Base-by-base conservation (phyloP, 306 rosid genomes). In the Rubus idaeus region DNA sequence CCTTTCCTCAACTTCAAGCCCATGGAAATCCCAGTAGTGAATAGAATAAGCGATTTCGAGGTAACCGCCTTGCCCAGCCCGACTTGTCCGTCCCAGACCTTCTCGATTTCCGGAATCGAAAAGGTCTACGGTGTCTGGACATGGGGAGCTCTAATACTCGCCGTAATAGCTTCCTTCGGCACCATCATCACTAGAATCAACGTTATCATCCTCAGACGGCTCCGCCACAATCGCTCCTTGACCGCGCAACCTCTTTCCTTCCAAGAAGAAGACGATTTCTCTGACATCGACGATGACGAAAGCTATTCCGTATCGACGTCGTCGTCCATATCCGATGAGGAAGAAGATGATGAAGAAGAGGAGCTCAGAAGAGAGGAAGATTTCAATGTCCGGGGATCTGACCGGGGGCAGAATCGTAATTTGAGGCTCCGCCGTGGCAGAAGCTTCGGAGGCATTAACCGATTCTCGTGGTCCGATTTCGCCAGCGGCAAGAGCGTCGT, bases 381-480 rank as follows among this genome's bases (percentile, higher is more conserved):
- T 82, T 90, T 89, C 49, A 35, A 70, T 37, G 73, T 84, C 6
- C 71, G 56, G 53, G 91, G 92, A 6, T 70, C 89, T n/a, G 85
- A 75, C 75, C 77, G 72, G 4, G 68, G 71, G 40, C 75, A 50
- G 18, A 79, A 45, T 17, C 76, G 51, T 37, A 73, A 68, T 41
- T 46, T 65, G 4, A 61, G 55, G 26, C 79, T 78, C 18, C 74
- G 76, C 53, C 83, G 88, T 0, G 78, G 86, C 6, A 68, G 82
- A 39, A 90, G 91, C 85, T 78, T 87, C 12, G 78, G 79, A 0
- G 90, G 86, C 10, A 62, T 58, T 0, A 83, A 83, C n/a, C 20
- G 83, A 6, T 88, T 92, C 55, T 84, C 94, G 5, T 87, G 94
- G 79, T 70, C 93, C 1, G 99, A 95, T 47, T 84, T 91, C 6